These are phyloP conservation scores for Plectosphaerella plurivora DNA, from an alignment of 2,329 filamentous ascomycete species.

Conservation along the genomic window DNA sequence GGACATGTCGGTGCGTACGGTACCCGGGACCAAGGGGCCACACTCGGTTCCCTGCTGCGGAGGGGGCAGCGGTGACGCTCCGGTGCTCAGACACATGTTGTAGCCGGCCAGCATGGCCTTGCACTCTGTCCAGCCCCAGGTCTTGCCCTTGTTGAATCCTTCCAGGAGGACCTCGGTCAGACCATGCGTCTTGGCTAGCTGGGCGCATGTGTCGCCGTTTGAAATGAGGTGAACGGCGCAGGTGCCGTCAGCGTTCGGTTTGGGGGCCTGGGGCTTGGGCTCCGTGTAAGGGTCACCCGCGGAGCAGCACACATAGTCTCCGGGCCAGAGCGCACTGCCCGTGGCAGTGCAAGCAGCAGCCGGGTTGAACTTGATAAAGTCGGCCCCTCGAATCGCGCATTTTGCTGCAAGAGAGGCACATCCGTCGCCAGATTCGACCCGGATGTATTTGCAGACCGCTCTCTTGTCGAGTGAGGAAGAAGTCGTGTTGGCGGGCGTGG, in stretches of 20 bases:
- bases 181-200: not conserved
- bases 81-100: slow-evolving; percentile 4
- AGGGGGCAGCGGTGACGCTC: slow-evolving; percentile 1
- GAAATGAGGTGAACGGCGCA: slow-evolving; percentile 2
- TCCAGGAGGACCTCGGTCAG: not conserved
- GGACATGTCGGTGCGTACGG: not conserved
- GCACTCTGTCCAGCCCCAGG: slow-evolving; percentile 4
- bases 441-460: not conserved
- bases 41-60: slow-evolving; percentile 1
- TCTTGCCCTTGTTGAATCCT: slow-evolving; percentile 3
- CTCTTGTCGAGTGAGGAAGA: no score
- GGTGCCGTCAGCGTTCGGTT: slow-evolving; percentile 2
- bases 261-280: not conserved
- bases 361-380: slow-evolving; percentile 4
- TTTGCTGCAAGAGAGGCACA: not conserved
- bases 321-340: not conserved
- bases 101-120: not conserved
- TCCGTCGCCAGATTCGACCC: slow-evolving; percentile 1
- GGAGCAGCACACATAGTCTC: slow-evolving; percentile 2
- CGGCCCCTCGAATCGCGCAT: slow-evolving; percentile 3
- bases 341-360: not conserved
- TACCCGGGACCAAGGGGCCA: slow-evolving; percentile 4
- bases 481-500: no score
- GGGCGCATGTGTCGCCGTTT: not conserved
- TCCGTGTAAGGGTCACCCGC: not conserved